Conservation (phyloP, 2,329 filamentous ascomycete species). For the Calonectria pseudoturangicola region DNA sequence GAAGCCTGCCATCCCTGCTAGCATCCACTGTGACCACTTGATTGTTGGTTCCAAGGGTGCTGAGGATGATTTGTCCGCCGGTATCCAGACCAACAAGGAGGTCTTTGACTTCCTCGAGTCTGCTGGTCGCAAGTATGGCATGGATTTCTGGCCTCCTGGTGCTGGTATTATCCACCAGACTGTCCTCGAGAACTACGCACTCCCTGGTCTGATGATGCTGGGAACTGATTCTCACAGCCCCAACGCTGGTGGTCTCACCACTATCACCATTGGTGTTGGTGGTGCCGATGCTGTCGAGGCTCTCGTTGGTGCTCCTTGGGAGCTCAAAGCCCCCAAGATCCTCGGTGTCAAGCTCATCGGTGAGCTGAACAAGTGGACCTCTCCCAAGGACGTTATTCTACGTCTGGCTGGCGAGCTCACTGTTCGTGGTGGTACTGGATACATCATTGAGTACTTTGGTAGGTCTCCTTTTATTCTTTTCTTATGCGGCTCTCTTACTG, state of each 20-base stretch:
- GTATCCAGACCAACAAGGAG: slow-evolving; percentile 94
- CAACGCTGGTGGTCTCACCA: slow-evolving; percentile 95
- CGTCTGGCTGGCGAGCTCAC: slow-evolving; percentile 92
- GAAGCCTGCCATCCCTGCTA: slow-evolving; percentile 93
- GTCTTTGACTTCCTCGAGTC: slow-evolving; percentile 98
- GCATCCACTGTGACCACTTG: slow-evolving; percentile 99
- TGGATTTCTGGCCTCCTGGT: slow-evolving; percentile 96
- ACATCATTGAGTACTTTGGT: slow-evolving; percentile 95
- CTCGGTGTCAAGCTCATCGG: slow-evolving; percentile 90
- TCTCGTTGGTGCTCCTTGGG: slow-evolving; percentile 96
- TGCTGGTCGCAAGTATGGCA: slow-evolving; percentile 91
- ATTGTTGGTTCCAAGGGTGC: slow-evolving; percentile 96
- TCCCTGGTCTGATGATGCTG: slow-evolving; percentile 99
- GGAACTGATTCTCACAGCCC: slow-evolving; percentile 98
- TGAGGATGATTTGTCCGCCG: slow-evolving; percentile 87
- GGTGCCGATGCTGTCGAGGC: slow-evolving; percentile 98
- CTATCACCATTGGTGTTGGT: slow-evolving; percentile 96
- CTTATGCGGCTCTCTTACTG: background rate
- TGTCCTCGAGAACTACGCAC: slow-evolving; percentile 96
- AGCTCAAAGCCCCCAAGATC: slow-evolving; percentile 94
- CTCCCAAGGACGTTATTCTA: slow-evolving; percentile 96
- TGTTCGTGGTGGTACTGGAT: slow-evolving; percentile 94
- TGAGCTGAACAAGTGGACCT: slow-evolving; percentile 90
- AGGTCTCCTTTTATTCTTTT: slow-evolving; percentile 51
- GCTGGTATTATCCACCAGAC: slow-evolving; percentile 98